A percentile compares a stretch with the other conserved stretches of the same genome.
phyloP scores from a whole-genome alignment of 768 basidiomycete species.

The Tylopilus subfusipes region DNA sequence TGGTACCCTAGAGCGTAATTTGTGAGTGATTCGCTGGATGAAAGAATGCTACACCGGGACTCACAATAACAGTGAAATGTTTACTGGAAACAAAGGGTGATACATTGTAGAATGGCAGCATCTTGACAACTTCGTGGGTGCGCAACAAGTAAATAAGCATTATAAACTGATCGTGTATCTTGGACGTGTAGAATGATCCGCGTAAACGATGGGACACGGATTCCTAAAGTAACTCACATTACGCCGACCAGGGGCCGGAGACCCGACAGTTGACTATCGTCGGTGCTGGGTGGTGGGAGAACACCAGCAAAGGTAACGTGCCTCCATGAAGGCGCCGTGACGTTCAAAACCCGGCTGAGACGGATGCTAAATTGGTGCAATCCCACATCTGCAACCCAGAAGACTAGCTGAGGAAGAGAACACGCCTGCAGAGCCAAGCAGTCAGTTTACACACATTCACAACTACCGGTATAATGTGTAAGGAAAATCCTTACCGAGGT shows the following conservation, averaged over 20 bases:
- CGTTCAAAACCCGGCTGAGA: conserved; percentile 53
- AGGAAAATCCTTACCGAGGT: conserved; percentile 16
- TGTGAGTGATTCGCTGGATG: too few relatives aligned
- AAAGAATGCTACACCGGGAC: too few relatives aligned
- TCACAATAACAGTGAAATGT: too few relatives aligned
- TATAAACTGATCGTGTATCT: too few relatives aligned
- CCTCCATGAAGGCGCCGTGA: conserved; percentile 38
- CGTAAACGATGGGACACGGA: conserved; percentile 11
- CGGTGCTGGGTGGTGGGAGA: too few relatives aligned
- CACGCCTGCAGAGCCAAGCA: too few relatives aligned
- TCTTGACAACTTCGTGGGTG: conserved; percentile 47
- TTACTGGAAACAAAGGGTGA: conserved; percentile 46
- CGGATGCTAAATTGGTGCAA: conserved; percentile 46
- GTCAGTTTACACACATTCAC: conserved; percentile 3
- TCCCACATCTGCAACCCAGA: conserved; percentile 63
- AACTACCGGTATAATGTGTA: not conserved
- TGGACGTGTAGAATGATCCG: conserved; percentile 17
- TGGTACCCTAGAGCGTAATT: too few relatives aligned
- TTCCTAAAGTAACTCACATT: too few relatives aligned
- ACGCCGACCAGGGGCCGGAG: conserved; percentile 35
- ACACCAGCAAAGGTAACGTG: too few relatives aligned
- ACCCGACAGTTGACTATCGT: too few relatives aligned
- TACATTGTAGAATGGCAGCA: too few relatives aligned
- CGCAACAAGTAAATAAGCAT: conserved; percentile 45
- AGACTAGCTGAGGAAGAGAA: conserved; percentile 50